Percentiles rank a stretch among this genome's conserved stretches.
Conservation (phyloP, 805 yeast genomes). For the Pichia californica region DNA sequence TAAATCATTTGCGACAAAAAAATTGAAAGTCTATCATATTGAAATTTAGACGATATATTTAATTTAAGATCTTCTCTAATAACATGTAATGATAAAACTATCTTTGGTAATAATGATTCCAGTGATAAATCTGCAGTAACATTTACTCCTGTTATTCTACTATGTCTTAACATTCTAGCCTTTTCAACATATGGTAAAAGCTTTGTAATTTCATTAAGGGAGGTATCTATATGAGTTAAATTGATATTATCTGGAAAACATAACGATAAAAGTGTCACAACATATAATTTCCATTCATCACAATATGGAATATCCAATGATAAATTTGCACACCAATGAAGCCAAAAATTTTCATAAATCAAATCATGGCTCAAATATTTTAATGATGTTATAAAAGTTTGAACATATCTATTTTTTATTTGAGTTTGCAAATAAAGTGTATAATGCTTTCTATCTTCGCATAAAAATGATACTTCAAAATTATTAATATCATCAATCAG, state of each 20-base stretch:
- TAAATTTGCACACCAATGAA: conserved; percentile 55
- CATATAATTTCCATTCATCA: conserved; percentile 58
- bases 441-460: conserved; percentile 19
- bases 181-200: conserved; percentile 19
- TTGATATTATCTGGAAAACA: conserved; percentile 39
- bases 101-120: conserved; percentile 52
- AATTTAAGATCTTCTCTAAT: conserved; percentile 69
- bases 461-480: conserved; percentile 20
- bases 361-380: conserved; percentile 52
- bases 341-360: conserved; percentile 51
- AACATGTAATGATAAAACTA: conserved; percentile 65
- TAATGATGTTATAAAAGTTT: conserved; percentile 42
- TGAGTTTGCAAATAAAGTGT: conserved; percentile 33
- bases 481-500: conserved; percentile 21
- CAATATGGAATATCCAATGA: conserved; percentile 31
- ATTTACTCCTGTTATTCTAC: neutral
- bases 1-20: conserved; percentile 55
- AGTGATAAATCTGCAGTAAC: conserved; percentile 6
- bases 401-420: conserved; percentile 41
- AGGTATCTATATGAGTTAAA: conserved; percentile 13
- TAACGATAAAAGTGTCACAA: conserved; percentile 43
- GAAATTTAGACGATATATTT: conserved; percentile 37
- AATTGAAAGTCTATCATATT: conserved; percentile 38
- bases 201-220: conserved; percentile 22
- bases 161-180: conserved; percentile 14